Evolutionary conservation across 169 alveolate genomes (phyloP).

Genomic region (Cryptosporidium meleagridis): DNA sequence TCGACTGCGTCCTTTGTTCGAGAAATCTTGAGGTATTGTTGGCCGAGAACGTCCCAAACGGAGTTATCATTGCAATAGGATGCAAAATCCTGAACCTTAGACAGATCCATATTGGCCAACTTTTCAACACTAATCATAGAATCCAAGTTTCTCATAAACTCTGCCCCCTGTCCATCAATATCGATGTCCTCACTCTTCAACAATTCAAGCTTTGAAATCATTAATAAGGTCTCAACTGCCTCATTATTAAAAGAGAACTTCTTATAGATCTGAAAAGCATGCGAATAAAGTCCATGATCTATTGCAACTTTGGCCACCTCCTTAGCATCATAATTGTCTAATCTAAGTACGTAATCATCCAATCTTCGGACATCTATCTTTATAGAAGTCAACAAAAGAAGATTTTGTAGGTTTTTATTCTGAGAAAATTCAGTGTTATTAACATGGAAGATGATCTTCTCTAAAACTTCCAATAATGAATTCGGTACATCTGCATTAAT

Average conservation of each 20-base stretch:
- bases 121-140: constrained; percentile 86
- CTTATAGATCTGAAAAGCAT: constrained; percentile 94
- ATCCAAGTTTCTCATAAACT: constrained; percentile 74
- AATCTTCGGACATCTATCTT: constrained; percentile 91
- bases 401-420: constrained; percentile 95
- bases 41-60: constrained; percentile 96
- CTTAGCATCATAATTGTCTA: constrained; percentile 96
- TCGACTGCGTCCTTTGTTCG: constrained; percentile 94
- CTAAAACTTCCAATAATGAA: constrained; percentile 94
- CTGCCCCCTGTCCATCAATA: background rate
- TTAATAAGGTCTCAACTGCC: constrained; percentile 95
- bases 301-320: constrained; percentile 95
- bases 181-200: background rate
- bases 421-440: constrained; percentile 92
- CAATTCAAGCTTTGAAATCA: constrained; percentile 8
- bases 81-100: constrained; percentile 60
- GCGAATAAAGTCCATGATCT: constrained; percentile 85
- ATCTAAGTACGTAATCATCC: constrained; percentile 95
- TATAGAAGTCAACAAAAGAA: constrained; percentile 93
- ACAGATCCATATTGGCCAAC: constrained; percentile 5
- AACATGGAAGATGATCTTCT: constrained; percentile 94
- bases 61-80: constrained; percentile 72
- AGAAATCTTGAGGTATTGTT: constrained; percentile 91
- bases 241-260: constrained; percentile 90
- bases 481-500: constrained; percentile 95